Evolutionary conservation across 139 green algal genomes (phyloP).

Genomic region (Closterium sp.): DNA sequence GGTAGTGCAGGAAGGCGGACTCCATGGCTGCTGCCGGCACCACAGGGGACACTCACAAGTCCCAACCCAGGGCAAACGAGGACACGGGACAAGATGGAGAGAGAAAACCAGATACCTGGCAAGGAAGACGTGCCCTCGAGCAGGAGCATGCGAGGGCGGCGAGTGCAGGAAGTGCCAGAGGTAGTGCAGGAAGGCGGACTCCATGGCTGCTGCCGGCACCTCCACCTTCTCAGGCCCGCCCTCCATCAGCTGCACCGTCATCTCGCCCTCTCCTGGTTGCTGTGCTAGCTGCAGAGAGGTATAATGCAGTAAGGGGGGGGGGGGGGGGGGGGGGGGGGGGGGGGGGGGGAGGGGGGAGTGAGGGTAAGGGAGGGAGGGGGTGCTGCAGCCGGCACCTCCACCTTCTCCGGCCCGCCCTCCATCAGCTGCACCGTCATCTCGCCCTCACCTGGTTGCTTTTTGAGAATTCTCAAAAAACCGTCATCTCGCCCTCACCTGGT

Average conservation of each 20-base stretch:
- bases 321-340: too few relatives aligned
- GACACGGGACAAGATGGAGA: too few relatives aligned
- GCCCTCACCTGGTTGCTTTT: background rate
- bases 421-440: slow-evolving; percentile 45
- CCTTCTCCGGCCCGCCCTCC: slow-evolving; percentile 65
- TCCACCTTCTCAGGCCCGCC: slow-evolving; percentile 69
- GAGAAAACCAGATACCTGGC: too few relatives aligned
- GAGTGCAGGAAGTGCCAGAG: slow-evolving; percentile 64
- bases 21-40: slow-evolving; percentile 49
- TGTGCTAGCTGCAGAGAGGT: background rate
- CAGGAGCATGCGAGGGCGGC: background rate
- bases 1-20: too few relatives aligned
- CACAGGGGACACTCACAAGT: too few relatives aligned
- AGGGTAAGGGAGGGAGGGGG: too few relatives aligned
- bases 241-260: slow-evolving; percentile 52
- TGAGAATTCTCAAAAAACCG: too few relatives aligned
- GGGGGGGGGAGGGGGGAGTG: background rate
- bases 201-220: slow-evolving; percentile 50
- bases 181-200: slow-evolving; percentile 71
- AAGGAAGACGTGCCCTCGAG: background rate
- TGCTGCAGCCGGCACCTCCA: slow-evolving; percentile 55
- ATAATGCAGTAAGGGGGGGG: too few relatives aligned
- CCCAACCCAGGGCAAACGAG: too few relatives aligned
- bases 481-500: background rate
- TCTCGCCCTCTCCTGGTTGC: background rate